Evolutionary conservation across 1,284 basidiomycete species (phyloP), one percentile per base, ranked within the genome.

Genomic region (Puccinia novopanici): DNA sequence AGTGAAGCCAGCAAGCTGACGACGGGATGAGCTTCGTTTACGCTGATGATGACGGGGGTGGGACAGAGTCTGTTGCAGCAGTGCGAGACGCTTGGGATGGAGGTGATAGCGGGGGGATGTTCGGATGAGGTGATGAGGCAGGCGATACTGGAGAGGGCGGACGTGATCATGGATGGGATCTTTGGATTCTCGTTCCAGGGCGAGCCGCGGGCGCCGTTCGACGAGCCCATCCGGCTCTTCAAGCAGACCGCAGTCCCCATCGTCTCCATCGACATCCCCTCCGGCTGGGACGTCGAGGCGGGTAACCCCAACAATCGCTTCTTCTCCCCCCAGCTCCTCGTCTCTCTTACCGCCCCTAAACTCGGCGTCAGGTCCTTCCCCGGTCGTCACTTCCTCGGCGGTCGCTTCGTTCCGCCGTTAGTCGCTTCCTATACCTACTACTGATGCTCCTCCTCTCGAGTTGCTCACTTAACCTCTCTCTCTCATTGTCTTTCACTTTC

Each of bases 101-200:
- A 82, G 50, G 30, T 34, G 57, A 22, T 82, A 74, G n/a, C n/a
- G n/a, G n/a, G n/a, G n/a, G n/a, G n/a, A n/a, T n/a, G 74, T 70
- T 13, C 83, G 82, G 65, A 82, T 80, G 10, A 82, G 61, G 83
- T 84, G 0, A 88, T 89, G 82, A 83, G 86, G 45, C 82, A 83
- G 8, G 90, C 89, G 0, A 87, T 96, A 8, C 84, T 86, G 5
- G 87, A 89, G n/a, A n/a, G n/a, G 27, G 89, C 91, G 0, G 94
- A 98, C 86, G 91, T 98, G 45, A 89, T 99, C 22, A 88, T 99
- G 67, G 97, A 99, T 85, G 93, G 95, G 12, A 92, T 99, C 82
- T 99, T 99, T 84, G 96, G 97, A 4, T 99, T 99, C 87, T 97
- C 94, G 0, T 99, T 98, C 89, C 89, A 92, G 30, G 86, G 85